Conservation (phyloP, 129 eudicot genomes). For the Saussurea involucrata region DNA sequence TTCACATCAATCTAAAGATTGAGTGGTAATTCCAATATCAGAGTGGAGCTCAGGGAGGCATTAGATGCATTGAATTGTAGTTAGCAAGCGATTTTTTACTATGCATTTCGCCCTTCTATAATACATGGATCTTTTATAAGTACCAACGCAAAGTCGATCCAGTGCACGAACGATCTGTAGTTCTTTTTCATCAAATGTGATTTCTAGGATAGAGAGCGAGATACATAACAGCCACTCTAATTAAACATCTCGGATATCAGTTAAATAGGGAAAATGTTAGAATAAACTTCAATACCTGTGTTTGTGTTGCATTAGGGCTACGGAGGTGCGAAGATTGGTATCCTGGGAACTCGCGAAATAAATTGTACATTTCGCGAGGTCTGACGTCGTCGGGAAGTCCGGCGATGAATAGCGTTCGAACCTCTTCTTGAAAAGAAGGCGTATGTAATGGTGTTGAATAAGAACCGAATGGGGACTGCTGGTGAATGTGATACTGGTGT, state of each 20-base stretch:
- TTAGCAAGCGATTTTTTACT: neutral
- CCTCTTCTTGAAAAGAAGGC: constrained; percentile 49
- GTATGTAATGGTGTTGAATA: constrained; percentile 42
- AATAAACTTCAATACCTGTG: constrained; percentile 45
- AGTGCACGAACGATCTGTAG: neutral
- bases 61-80: neutral
- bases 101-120: neutral
- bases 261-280: neutral
- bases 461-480: constrained; percentile 34
- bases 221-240: neutral
- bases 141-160: neutral
- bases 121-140: neutral
- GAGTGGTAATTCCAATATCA: neutral
- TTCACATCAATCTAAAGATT: neutral
- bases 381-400: constrained; percentile 92
- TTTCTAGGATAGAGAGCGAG: neutral
- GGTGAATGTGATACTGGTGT: constrained; percentile 28
- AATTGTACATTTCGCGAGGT: constrained; percentile 82
- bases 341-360: constrained; percentile 84
- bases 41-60: neutral
- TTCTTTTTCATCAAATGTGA: neutral
- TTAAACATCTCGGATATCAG: neutral
- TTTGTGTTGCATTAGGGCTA: constrained; percentile 41
- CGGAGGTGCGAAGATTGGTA: constrained; percentile 86
- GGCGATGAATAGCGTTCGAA: constrained; percentile 85